Conservation (phyloP, 345 rosid species). For the Combretum micranthum region DNA sequence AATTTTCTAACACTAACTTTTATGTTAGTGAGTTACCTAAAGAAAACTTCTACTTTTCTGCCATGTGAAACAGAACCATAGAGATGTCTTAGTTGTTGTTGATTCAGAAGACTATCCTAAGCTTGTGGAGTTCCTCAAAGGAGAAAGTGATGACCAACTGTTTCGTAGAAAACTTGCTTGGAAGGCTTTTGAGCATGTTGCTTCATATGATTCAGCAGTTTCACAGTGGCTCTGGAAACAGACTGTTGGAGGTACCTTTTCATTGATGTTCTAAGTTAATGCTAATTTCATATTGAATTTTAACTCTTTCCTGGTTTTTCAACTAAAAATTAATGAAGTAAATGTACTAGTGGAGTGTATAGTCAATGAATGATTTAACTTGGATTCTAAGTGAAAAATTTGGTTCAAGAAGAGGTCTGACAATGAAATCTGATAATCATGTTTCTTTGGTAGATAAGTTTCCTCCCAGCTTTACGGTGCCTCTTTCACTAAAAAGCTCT, state of each 20-base stretch:
- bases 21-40: no score
- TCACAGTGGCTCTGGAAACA: slow-evolving; percentile 96
- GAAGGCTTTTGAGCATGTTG: slow-evolving; percentile 84
- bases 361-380: no score
- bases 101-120: slow-evolving; percentile 70
- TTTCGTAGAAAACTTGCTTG: slow-evolving; percentile 84
- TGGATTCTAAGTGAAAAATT: no score
- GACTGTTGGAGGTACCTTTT: slow-evolving; percentile 49
- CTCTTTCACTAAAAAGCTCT: slow-evolving; percentile 56
- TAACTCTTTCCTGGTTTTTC: no score
- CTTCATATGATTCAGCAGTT: slow-evolving; percentile 88
- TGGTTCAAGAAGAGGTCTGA: neutral
- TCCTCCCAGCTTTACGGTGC: slow-evolving; percentile 76
- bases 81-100: slow-evolving; percentile 83
- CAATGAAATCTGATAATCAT: slow-evolving; percentile 8
- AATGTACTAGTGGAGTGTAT: no score
- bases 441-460: slow-evolving; percentile 58
- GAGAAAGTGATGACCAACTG: slow-evolving; percentile 49
- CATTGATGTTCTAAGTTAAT: neutral
- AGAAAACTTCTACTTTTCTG: no score
- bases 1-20: no score
- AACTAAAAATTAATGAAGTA: no score
- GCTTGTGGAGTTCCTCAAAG: slow-evolving; percentile 62
- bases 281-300: no score
- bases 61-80: slow-evolving; percentile 62